These are phyloP conservation scores for Chytridiales sp. DNA, from an alignment of 371 early-diverging fungal species.

Conservation along the genomic window DNA sequence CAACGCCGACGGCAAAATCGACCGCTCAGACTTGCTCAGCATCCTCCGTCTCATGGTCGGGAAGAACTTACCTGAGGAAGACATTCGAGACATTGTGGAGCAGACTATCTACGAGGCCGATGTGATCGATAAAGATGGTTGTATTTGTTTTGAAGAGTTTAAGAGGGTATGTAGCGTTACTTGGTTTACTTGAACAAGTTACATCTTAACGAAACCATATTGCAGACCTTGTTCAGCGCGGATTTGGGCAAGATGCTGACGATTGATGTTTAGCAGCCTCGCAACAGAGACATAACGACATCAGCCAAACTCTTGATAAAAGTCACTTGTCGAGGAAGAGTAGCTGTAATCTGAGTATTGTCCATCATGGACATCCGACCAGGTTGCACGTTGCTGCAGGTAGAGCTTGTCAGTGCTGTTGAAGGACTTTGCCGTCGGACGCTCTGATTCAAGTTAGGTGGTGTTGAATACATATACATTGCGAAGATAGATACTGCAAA, in stretches of 20 bases:
- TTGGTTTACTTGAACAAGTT: background rate
- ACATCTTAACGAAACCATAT: background rate
- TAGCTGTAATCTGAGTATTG: no score
- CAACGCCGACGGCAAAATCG: slow-evolving; percentile 43
- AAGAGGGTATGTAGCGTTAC: slow-evolving; percentile 23
- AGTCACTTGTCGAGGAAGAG: no score
- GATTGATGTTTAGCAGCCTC: no score
- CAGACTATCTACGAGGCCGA: slow-evolving; percentile 46
- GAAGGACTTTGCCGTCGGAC: no score
- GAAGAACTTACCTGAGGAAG: slow-evolving; percentile 31
- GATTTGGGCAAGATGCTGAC: slow-evolving; percentile 40
- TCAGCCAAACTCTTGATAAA: no score
- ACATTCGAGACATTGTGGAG: slow-evolving; percentile 40
- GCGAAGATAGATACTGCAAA: no score
- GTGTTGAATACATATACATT: no score
- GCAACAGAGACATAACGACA: no score
- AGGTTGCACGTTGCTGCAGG: no score
- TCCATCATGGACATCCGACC: no score
- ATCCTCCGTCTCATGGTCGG: slow-evolving; percentile 50
- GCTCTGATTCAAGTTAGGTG: no score
- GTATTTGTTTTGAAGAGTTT: slow-evolving; percentile 44
- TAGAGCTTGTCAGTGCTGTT: no score
- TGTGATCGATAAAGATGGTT: slow-evolving; percentile 45
- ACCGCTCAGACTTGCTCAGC: slow-evolving; percentile 32
- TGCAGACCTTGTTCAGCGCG: slow-evolving; percentile 34